Conservation (phyloP, 768 basidiomycete species). For the Boletus pseudopeckii region DNA sequence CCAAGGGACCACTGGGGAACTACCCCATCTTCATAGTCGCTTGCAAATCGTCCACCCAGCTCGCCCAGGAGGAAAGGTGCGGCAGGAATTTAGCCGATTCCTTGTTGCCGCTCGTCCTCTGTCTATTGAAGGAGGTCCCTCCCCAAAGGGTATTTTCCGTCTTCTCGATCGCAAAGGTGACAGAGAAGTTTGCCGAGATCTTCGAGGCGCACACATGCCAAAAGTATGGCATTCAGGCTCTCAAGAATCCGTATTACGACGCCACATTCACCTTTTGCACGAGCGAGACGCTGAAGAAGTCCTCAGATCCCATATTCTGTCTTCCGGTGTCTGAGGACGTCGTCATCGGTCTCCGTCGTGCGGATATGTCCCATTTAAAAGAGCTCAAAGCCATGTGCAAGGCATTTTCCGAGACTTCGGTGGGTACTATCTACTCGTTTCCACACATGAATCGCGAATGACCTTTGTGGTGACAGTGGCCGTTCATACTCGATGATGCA, state of each 20-base stretch:
- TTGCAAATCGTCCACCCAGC: conserved; percentile 11
- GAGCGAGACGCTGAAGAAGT: conserved; percentile 32
- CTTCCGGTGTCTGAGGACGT: conserved; percentile 8
- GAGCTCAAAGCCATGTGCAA: conserved; percentile 46
- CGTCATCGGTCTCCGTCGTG: conserved; percentile 33
- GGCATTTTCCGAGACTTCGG: conserved; percentile 59
- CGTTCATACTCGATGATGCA: conserved; percentile 47
- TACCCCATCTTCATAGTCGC: conserved; percentile 16
- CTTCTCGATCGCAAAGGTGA: conserved; percentile 53
- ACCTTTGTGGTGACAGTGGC: conserved; percentile 37
- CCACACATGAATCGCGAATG: neutral
- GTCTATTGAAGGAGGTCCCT: conserved; percentile 11
- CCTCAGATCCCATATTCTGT: neutral
- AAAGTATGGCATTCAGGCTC: conserved; percentile 17
- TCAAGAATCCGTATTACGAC: conserved; percentile 53
- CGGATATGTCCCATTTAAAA: conserved; percentile 27
- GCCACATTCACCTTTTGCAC: conserved; percentile 60
- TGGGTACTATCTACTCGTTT: conserved; percentile 32
- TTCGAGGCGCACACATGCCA: conserved; percentile 38
- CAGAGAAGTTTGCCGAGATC: conserved; percentile 40
- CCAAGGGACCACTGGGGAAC: neutral
- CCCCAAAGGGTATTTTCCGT: conserved; percentile 48
- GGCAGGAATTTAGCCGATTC: conserved; percentile 20
- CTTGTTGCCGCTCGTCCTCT: conserved; percentile 21
- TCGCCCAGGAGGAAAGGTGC: conserved; percentile 9